A percentile compares a stretch with the other conserved stretches of the same genome.
These are phyloP conservation scores for Ambrosia artemisiifolia DNA, from an alignment of 129 eudicot species.

Conservation along the genomic window DNA sequence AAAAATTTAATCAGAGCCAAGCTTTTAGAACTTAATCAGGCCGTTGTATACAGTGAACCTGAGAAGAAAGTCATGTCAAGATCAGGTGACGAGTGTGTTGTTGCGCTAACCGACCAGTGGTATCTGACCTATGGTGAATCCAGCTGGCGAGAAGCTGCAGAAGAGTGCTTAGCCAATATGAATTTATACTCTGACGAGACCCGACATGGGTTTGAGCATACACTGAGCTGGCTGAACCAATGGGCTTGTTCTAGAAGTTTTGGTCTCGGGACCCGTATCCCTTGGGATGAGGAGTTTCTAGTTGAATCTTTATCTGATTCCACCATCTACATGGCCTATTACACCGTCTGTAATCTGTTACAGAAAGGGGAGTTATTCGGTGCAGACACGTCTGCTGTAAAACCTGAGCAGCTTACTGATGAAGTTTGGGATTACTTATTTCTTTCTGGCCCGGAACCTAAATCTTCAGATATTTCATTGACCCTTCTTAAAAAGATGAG, in stretches of 20 bases:
- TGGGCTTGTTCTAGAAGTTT: constrained; percentile 93
- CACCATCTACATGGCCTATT: constrained; percentile 89
- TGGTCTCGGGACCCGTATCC: constrained; percentile 90
- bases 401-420: constrained; percentile 68
- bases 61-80: constrained; percentile 89
- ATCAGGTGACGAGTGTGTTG: constrained; percentile 96
- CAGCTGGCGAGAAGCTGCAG: constrained; percentile 58
- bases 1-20: constrained; percentile 51
- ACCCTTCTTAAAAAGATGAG: constrained; percentile 61
- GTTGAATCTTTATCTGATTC: constrained; percentile 92
- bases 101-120: constrained; percentile 96
- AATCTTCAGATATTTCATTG: constrained; percentile 42
- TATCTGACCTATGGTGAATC: constrained; percentile 79
- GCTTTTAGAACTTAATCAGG: constrained; percentile 59
- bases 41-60: constrained; percentile 82
- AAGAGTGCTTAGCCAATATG: constrained; percentile 67
- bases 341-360: constrained; percentile 65
- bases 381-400: constrained; percentile 39
- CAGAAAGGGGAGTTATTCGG: constrained; percentile 85
- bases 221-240: constrained; percentile 80
- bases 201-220: constrained; percentile 83
- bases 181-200: constrained; percentile 78
- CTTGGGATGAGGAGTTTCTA: constrained; percentile 83
- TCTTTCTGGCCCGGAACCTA: constrained; percentile 58
- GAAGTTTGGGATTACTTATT: constrained; percentile 85